A percentile compares a stretch with the other conserved stretches of the same genome.
These are phyloP conservation scores for Cladophialophora exuberans DNA, from an alignment of 2,329 filamentous ascomycete species.

Conservation along the genomic window DNA sequence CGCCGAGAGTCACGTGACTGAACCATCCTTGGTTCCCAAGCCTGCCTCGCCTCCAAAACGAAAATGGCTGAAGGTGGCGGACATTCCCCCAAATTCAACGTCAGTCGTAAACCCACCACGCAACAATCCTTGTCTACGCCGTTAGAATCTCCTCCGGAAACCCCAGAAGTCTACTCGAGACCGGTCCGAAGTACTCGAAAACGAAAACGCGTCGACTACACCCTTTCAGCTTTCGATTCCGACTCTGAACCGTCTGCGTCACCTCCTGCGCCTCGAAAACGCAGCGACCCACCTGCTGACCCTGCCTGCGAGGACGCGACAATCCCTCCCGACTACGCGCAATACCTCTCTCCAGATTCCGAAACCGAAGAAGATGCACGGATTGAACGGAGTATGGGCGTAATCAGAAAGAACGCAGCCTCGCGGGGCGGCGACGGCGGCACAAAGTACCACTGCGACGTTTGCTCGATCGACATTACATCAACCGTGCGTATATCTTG, in stretches of 20 bases:
- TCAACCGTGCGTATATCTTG: conserved; percentile 96
- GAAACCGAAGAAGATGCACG: conserved; percentile 45
- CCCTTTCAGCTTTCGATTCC: conserved; percentile 8
- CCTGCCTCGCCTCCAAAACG: not conserved
- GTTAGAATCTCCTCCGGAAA: conserved; percentile 5
- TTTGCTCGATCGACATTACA: conserved; percentile 95
- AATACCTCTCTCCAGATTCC: conserved; percentile 36
- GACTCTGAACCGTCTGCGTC: conserved; percentile 12
- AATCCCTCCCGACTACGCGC: conserved; percentile 26
- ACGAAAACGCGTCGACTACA: conserved; percentile 23
- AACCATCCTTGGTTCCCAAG: no score
- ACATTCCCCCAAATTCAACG: conserved; percentile 15
- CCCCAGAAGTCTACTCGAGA: conserved; percentile 1
- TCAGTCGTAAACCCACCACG: conserved; percentile 7
- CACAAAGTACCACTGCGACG: conserved; percentile 95
- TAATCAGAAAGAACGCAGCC: conserved; percentile 94
- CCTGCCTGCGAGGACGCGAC: conserved; percentile 21
- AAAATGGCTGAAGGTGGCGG: conserved; percentile 13
- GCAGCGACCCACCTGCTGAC: conserved; percentile 19
- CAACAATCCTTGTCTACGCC: conserved; percentile 15
- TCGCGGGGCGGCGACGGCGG: conserved; percentile 82
- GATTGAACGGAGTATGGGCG: conserved; percentile 68
- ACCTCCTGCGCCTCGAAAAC: conserved; percentile 9
- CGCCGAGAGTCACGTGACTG: not conserved
- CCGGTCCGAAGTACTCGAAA: conserved; percentile 21